A percentile compares a stretch with the other conserved stretches of the same genome.
phyloP scores from a whole-genome alignment of 306 rosid genomes.

The Carpinus fangiana region DNA sequence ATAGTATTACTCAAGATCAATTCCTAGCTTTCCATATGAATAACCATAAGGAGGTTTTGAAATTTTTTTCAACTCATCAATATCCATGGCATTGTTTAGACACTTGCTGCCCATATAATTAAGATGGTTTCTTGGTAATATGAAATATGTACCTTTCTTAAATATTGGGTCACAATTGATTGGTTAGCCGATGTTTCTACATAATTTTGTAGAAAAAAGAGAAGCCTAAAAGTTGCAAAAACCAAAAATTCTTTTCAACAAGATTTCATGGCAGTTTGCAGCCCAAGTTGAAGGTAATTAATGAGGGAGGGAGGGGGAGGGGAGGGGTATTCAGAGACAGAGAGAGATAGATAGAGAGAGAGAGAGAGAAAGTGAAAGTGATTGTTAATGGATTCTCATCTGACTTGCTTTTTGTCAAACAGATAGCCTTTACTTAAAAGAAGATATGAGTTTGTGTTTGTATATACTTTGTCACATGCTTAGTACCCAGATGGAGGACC shows the following conservation, averaged over 20 bases:
- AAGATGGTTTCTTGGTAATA: background rate
- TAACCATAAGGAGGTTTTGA: too few species aligned
- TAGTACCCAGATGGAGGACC: background rate
- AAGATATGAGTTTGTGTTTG: background rate
- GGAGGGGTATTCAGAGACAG: background rate
- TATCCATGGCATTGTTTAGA: background rate
- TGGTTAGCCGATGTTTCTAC: background rate
- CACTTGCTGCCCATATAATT: background rate
- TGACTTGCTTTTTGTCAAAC: conserved; percentile 17
- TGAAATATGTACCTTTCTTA: background rate
- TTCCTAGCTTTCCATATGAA: too few species aligned
- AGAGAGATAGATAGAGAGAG: background rate
- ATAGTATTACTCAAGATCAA: too few species aligned
- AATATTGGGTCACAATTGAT: background rate
- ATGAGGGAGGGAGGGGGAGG: background rate
- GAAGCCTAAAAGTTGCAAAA: conserved; percentile 5
- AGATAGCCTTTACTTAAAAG: conserved; percentile 23
- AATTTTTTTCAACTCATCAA: too few species aligned
- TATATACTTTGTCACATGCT: conserved; percentile 26
- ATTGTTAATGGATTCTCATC: background rate
- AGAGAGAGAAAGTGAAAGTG: conserved; percentile 26
- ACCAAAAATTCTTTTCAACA: conserved; percentile 8
- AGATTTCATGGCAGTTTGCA: conserved; percentile 23
- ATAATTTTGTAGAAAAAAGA: background rate
- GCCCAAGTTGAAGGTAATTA: background rate